Base-by-base conservation (phyloP, 352 stramenopile genomes). In the Pythium insidiosum region DNA sequence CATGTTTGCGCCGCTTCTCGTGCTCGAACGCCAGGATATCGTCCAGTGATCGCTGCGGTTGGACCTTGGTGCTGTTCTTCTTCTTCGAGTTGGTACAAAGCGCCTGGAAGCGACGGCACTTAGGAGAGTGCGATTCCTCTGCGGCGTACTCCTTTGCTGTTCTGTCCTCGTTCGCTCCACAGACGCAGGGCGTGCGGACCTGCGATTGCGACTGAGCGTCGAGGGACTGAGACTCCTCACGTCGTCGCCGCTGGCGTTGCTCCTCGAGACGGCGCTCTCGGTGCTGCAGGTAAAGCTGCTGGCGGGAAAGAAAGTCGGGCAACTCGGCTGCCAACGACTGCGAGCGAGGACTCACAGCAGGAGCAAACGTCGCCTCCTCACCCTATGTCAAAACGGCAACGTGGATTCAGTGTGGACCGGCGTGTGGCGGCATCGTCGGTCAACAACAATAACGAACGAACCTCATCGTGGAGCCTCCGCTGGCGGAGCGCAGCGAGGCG, bases 21-120 rank as follows among this genome's bases (percentile, higher is more conserved):
- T 68, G 58, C 22, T 80, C 60, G 33, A 63, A 78, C 5, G 56
- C 53, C 26, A 84, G 61, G 40, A 84, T 67, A 41, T 78, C 71
- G 41, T 80, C 63, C 2, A 84, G 38, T 0, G 68, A 79, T 4
- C 72, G 63, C 38, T 12, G 58, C 35, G n/a, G 65, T 66, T 44
- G 78, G 71, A 1, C 44, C 47, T 1, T 12, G 38, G 37, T 41
- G 28, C 9, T 33, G 28, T 9, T 15, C 28, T 33, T 9, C 28
- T 13, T 33, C 28, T 9, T 15, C 28, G 28, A 13, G 28, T 33
- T 15, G 9, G 28, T 33, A n/a, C 35, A 47, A 1, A 22, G n/a
- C n/a, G n/a, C n/a, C n/a, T n/a, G n/a, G n/a, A n/a, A n/a, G n/a
- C n/a, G n/a, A n/a, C n/a, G n/a, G n/a, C n/a, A n/a, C n/a, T n/a